A percentile compares a stretch with the other conserved stretches of the same genome.
phyloP scores from a whole-genome alignment of 345 rosid species.

The Brassica carinata region DNA sequence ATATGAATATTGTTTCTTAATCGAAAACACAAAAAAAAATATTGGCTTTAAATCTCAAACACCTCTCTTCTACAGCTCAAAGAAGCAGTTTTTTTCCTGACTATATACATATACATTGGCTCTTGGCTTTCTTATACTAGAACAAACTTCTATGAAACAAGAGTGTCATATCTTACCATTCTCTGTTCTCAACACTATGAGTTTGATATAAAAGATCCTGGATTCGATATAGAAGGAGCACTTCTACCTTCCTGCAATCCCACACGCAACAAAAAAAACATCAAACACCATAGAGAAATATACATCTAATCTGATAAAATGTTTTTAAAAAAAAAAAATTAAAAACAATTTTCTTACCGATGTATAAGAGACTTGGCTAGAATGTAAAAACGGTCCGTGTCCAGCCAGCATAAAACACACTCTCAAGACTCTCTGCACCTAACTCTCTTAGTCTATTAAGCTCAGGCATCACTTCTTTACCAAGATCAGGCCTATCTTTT shows the following conservation, averaged over 20 bases:
- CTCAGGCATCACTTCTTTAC: slow-evolving; percentile 2
- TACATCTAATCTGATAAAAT: neutral
- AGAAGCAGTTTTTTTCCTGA: neutral
- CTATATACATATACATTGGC: neutral
- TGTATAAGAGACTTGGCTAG: neutral
- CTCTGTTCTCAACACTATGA: neutral
- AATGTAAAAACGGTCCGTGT: neutral
- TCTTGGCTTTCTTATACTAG: neutral
- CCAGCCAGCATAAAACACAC: slow-evolving; percentile 4
- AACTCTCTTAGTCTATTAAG: neutral
- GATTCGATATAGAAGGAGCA: neutral
- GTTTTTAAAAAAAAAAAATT: neutral
- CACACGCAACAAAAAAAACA: neutral
- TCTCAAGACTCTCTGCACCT: neutral
- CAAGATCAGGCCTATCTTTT: slow-evolving; percentile 1
- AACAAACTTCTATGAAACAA: neutral
- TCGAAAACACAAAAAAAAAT: neutral
- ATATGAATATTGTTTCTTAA: slow-evolving; percentile 15
- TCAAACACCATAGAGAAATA: neutral
- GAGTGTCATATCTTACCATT: neutral
- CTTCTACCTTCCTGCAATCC: neutral
- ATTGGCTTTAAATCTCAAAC: neutral
- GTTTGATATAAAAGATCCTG: neutral
- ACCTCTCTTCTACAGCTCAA: neutral
- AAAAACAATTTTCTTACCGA: neutral